Conservation (phyloP, 768 basidiomycete genomes). For the Cantharellus anzutake region DNA sequence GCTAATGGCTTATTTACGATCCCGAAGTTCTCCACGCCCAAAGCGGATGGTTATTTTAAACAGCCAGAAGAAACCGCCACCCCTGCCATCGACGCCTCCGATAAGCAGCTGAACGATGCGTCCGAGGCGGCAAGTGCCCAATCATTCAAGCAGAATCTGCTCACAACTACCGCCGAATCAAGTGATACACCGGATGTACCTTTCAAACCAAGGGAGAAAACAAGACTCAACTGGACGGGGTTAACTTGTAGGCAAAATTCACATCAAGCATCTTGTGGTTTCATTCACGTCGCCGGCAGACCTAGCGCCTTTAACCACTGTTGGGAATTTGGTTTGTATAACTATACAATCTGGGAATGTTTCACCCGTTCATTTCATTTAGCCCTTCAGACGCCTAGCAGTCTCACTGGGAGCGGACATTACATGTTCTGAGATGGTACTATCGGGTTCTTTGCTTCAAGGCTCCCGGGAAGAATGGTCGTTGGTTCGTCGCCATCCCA, state of each 20-base stretch:
- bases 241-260: constrained; percentile 50
- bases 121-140: constrained; percentile 8
- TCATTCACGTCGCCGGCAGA: constrained; percentile 18
- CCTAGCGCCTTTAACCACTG: constrained; percentile 76
- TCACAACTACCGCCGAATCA: neutral
- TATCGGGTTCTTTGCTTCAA: constrained; percentile 73
- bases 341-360: neutral
- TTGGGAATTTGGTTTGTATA: constrained; percentile 67
- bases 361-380: neutral
- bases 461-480: constrained; percentile 95
- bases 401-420: constrained; percentile 80
- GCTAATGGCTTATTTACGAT: neutral
- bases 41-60: constrained; percentile 41
- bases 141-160: constrained; percentile 14
- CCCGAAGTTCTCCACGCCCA: constrained; percentile 42
- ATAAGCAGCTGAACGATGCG: neutral
- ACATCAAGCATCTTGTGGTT: neutral
- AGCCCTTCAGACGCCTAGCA: constrained; percentile 90
- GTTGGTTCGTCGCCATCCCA: constrained; percentile 71
- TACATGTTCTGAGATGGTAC: constrained; percentile 92
- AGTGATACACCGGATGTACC: constrained; percentile 50
- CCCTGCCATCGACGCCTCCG: constrained; percentile 5
- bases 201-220: constrained; percentile 63
- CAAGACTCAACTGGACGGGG: constrained; percentile 63
- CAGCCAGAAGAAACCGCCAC: constrained; percentile 22